A percentile compares a stretch with the other conserved stretches of the same genome.
Conservation (phyloP, 1,139 yeast genomes). For the Suhomyces bribrorum region DNA sequence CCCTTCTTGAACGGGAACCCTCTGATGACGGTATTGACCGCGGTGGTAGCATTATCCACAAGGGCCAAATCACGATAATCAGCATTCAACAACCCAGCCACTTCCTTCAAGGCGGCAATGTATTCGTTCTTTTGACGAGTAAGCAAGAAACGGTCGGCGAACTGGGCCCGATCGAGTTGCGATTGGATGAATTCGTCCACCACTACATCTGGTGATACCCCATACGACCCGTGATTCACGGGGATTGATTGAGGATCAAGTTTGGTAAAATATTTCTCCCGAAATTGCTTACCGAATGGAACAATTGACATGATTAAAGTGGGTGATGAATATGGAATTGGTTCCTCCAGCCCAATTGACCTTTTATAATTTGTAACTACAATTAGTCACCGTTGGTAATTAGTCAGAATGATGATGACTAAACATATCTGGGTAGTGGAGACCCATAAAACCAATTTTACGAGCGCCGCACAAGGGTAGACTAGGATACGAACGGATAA, state of each 20-base stretch:
- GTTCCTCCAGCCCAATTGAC: too few relatives aligned
- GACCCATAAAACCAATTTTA: too few relatives aligned
- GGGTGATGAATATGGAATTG: too few relatives aligned
- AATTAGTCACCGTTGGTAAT: too few relatives aligned
- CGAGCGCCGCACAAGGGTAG: too few relatives aligned
- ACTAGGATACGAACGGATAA: too few relatives aligned
- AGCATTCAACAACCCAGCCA: constrained; percentile 44
- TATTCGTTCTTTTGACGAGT: constrained; percentile 25
- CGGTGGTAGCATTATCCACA: constrained; percentile 62
- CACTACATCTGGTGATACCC: constrained; percentile 47
- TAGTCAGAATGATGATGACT: too few relatives aligned
- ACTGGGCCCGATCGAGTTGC: constrained; percentile 29
- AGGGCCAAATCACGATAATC: constrained; percentile 49
- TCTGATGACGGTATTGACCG: constrained; percentile 59
- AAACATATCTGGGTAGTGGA: too few relatives aligned
- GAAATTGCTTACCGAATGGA: constrained; percentile 55
- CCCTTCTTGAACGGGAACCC: constrained; percentile 53
- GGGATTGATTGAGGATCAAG: constrained; percentile 39
- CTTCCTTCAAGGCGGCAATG: constrained; percentile 29
- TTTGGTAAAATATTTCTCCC: constrained; percentile 44
- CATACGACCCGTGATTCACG: constrained; percentile 60
- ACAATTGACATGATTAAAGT: constrained; percentile 1
- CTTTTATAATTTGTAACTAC: too few relatives aligned
- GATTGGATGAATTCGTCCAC: constrained; percentile 27
- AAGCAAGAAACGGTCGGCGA: constrained; percentile 45